Conservation (phyloP, 345 rosid species). For the Crucihimalaya himalaica region DNA sequence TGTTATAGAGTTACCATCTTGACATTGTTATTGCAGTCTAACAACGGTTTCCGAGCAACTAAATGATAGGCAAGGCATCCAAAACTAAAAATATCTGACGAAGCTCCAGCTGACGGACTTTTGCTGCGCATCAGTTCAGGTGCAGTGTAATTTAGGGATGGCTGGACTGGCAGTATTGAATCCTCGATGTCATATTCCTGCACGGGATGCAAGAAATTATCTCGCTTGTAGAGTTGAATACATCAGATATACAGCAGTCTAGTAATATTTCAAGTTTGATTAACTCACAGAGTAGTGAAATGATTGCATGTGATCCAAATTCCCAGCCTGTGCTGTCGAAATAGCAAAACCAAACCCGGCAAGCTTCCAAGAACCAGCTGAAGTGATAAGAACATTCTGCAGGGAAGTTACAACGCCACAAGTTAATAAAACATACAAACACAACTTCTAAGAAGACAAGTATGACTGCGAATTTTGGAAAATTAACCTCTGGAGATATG, state of each 20-base stretch:
- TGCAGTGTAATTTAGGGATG: slow-evolving; percentile 87
- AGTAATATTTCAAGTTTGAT: background rate
- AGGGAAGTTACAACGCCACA: slow-evolving; percentile 22
- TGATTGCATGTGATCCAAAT: slow-evolving; percentile 58
- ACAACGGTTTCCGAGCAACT: slow-evolving; percentile 85
- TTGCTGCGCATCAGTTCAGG: slow-evolving; percentile 88
- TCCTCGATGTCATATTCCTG: slow-evolving; percentile 99
- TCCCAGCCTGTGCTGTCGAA: slow-evolving; percentile 60
- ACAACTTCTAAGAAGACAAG: background rate
- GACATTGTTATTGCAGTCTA: slow-evolving; percentile 94
- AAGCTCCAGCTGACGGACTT: slow-evolving; percentile 65
- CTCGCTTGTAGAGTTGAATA: slow-evolving; percentile 3
- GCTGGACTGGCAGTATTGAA: slow-evolving; percentile 88
- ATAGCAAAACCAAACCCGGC: slow-evolving; percentile 94
- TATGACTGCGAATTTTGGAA: background rate
- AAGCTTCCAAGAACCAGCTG: slow-evolving; percentile 97
- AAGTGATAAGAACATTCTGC: slow-evolving; percentile 89
- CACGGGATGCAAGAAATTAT: slow-evolving; percentile 2
- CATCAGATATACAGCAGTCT: background rate
- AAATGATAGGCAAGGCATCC: slow-evolving; percentile 94
- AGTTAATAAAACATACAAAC: background rate
- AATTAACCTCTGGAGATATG: slow-evolving; percentile 83
- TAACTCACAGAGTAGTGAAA: slow-evolving; percentile 89
- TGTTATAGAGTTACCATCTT: slow-evolving; percentile 68
- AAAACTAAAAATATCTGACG: slow-evolving; percentile 92